Conservation (phyloP, 2,329 filamentous ascomycete species). For the Bertia moriformis region DNA sequence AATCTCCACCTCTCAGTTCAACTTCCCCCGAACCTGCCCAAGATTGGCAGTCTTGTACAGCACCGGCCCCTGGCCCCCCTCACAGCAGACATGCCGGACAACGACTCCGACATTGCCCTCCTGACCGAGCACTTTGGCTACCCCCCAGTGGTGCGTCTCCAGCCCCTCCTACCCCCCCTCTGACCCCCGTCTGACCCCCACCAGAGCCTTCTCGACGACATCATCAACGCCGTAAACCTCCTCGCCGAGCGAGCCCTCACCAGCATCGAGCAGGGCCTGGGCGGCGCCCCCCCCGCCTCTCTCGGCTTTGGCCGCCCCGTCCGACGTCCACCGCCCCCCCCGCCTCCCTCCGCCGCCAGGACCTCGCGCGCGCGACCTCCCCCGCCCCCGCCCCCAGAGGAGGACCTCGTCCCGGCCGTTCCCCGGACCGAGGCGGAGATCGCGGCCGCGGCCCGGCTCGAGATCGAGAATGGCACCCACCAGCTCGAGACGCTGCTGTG, state of each 20-base stretch:
- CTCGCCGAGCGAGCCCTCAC: constrained; percentile 80
- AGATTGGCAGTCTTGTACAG: no score
- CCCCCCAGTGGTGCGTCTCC: constrained; percentile 63
- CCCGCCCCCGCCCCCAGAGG: constrained; percentile 3
- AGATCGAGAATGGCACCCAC: constrained; percentile 80
- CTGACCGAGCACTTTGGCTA: constrained; percentile 94
- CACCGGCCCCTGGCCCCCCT: constrained; percentile 5
- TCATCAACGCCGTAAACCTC: constrained; percentile 92
- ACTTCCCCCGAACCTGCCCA: no score
- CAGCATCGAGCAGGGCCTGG: constrained; percentile 70
- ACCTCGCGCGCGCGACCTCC: constrained; percentile 18
- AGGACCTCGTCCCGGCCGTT: constrained; percentile 3
- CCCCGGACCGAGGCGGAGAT: constrained; percentile 22
- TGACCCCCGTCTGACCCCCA: constrained; percentile 4
- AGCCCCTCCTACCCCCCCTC: constrained; percentile 2
- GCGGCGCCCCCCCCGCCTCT: constrained; percentile 55
- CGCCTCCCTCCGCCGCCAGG: constrained; percentile 21
- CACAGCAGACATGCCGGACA: constrained; percentile 14
- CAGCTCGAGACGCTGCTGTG: constrained; percentile 72
- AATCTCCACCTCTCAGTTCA: no score
- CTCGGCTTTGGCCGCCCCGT: constrained; percentile 61
- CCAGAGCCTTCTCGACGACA: constrained; percentile 87
- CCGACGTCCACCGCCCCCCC: constrained; percentile 26
- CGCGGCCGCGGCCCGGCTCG: constrained; percentile 33
- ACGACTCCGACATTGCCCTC: constrained; percentile 44